Percentiles rank a stretch among this genome's conserved stretches.
phyloP scores from a whole-genome alignment of 2,329 filamentous ascomycete genomes.

The Exutisphaerella laricina region DNA sequence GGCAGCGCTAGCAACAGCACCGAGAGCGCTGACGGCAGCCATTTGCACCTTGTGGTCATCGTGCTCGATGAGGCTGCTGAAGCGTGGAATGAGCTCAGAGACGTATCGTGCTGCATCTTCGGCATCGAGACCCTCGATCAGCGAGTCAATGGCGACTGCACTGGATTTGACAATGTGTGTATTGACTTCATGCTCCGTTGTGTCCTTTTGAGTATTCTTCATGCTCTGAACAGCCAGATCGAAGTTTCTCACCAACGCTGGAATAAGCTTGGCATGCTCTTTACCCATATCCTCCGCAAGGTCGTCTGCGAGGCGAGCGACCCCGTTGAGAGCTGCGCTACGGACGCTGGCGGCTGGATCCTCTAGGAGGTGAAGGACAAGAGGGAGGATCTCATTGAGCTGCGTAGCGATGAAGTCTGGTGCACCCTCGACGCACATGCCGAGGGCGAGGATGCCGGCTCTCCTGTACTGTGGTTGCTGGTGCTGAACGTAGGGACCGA shows the following conservation, averaged over 20 bases:
- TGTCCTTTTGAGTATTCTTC: conserved; percentile 43
- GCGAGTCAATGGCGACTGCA: conserved; percentile 83
- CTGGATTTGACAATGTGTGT: conserved; percentile 82
- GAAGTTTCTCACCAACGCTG: conserved; percentile 79
- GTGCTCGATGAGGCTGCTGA: conserved; percentile 77
- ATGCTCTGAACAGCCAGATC: conserved; percentile 68
- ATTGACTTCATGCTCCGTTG: conserved; percentile 61
- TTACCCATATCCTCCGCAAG: conserved; percentile 83
- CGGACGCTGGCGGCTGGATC: conserved; percentile 81
- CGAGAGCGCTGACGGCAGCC: conserved; percentile 80
- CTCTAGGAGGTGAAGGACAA: conserved; percentile 74
- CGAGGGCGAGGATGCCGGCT: conserved; percentile 84
- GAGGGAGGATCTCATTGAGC: conserved; percentile 76
- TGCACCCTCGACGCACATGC: conserved; percentile 91
- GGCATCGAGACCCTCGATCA: conserved; percentile 78
- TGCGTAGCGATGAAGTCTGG: conserved; percentile 97
- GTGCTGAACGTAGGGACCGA: conserved; percentile 73
- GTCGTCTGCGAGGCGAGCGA: conserved; percentile 88
- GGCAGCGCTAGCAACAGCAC: conserved; percentile 81
- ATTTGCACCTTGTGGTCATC: conserved; percentile 86
- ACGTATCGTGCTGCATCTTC: conserved; percentile 79
- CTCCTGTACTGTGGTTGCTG: conserved; percentile 73
- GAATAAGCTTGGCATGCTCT: conserved; percentile 79
- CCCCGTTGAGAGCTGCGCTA: conserved; percentile 77
- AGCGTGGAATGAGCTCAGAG: conserved; percentile 72